These are phyloP conservation scores for Salix caprea DNA, from an alignment of 345 rosid genomes.

Conservation along the genomic window DNA sequence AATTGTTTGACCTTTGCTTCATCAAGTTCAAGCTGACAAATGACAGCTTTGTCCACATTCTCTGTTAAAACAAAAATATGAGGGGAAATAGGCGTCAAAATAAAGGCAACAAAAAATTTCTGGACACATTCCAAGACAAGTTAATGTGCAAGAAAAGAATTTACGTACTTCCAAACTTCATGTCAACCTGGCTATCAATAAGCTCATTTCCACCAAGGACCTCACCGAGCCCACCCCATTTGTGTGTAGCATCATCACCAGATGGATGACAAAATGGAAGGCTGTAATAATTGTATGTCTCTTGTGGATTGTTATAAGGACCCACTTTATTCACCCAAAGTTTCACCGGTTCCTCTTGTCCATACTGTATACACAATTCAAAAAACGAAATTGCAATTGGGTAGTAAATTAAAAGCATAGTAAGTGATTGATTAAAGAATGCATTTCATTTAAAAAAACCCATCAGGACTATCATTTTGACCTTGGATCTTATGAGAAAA, in stretches of 20 bases:
- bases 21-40: conserved; percentile 61
- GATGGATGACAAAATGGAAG: conserved; percentile 89
- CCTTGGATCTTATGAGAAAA: background rate
- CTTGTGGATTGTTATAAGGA: conserved; percentile 98
- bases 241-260: conserved; percentile 55
- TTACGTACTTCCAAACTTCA: conserved; percentile 77
- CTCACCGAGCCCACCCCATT: conserved; percentile 99
- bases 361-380: conserved; percentile 49
- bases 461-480: background rate
- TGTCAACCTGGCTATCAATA: conserved; percentile 79
- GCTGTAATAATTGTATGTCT: conserved; percentile 96
- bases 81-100: background rate
- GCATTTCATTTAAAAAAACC: background rate
- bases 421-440: background rate
- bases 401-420: background rate
- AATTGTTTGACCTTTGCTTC: conserved; percentile 68
- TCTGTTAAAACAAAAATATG: conserved; percentile 30
- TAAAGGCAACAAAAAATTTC: background rate
- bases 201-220: conserved; percentile 99
- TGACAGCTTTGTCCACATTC: conserved; percentile 52
- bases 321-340: conserved; percentile 99
- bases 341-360: conserved; percentile 66
- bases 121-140: background rate
- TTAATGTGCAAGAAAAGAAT: background rate
- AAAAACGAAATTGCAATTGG: conserved; percentile 1